These are phyloP conservation scores for Eucalyptus dawsonii DNA, from an alignment of 345 rosid species.

Conservation along the genomic window DNA sequence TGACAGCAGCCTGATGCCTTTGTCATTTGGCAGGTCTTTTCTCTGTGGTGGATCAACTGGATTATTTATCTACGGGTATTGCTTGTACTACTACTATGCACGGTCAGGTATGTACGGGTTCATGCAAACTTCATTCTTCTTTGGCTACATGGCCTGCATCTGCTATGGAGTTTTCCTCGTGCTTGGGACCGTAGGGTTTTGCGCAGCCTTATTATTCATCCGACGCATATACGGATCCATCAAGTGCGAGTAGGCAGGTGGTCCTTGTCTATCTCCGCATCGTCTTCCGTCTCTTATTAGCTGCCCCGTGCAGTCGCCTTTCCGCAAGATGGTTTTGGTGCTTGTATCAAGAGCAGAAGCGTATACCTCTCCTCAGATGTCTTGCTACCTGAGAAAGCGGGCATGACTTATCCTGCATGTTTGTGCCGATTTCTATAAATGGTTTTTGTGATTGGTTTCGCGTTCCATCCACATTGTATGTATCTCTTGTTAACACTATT, in stretches of 20 bases:
- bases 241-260: neutral
- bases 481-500: neutral
- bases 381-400: neutral
- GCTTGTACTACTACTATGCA: neutral
- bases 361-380: neutral
- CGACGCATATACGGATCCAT: slow-evolving; percentile 1
- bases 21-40: neutral
- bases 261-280: neutral
- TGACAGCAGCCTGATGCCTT: neutral
- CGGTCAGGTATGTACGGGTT: neutral
- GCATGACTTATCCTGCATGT: too few species aligned
- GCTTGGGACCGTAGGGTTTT: neutral
- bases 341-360: neutral
- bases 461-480: neutral
- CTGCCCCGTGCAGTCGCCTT: neutral
- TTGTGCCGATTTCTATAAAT: too few species aligned
- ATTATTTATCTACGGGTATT: neutral
- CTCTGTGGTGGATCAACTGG: slow-evolving; percentile 1
- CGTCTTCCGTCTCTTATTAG: neutral
- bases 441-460: neutral
- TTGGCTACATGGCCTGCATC: slow-evolving; percentile 3
- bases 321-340: neutral
- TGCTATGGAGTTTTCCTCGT: slow-evolving; percentile 2
- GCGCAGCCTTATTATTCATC: neutral
- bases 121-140: slow-evolving; percentile 1